Evolutionary conservation across 768 basidiomycete genomes (phyloP).

Genomic region (Strobilomyces dryophilus): DNA sequence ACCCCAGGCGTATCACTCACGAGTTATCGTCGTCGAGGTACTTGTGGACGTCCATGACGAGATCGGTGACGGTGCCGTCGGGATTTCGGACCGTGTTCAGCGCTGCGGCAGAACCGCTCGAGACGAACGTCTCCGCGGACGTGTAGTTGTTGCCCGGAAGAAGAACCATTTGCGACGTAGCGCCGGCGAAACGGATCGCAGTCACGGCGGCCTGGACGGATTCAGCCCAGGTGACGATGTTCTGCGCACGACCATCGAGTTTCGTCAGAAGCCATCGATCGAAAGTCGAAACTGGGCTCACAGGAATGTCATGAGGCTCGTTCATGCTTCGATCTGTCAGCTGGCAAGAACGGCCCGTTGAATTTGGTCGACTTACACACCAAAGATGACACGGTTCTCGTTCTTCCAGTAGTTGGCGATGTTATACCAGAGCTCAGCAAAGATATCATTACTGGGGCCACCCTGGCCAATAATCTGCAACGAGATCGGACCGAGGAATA

Average conservation of each 20-base stretch:
- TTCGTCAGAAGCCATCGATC: neutral
- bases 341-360: neutral
- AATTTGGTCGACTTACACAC: slow-evolving; percentile 34
- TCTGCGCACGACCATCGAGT: slow-evolving; percentile 3
- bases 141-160: slow-evolving; percentile 56
- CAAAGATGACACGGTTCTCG: slow-evolving; percentile 43
- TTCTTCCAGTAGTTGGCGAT: slow-evolving; percentile 48
- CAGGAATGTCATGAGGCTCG: slow-evolving; percentile 56
- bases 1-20: slow-evolving; percentile 26
- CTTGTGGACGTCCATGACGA: slow-evolving; percentile 62
- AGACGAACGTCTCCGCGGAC: slow-evolving; percentile 47
- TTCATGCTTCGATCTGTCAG: slow-evolving; percentile 44
- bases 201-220: slow-evolving; percentile 57
- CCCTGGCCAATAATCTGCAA: slow-evolving; percentile 56
- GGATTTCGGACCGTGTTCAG: slow-evolving; percentile 42
- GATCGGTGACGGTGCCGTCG: slow-evolving; percentile 40
- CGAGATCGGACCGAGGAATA: neutral
- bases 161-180: slow-evolving; percentile 51
- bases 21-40: slow-evolving; percentile 56
- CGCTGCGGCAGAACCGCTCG: slow-evolving; percentile 47
- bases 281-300: slow-evolving; percentile 5
- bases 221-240: slow-evolving; percentile 45
- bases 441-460: slow-evolving; percentile 50
- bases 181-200: slow-evolving; percentile 51
- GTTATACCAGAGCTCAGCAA: slow-evolving; percentile 49